A percentile compares a stretch with the other conserved stretches of the same genome.
Conservation (phyloP, 208 protist genomes). For the Leishmania mexicana region DNA sequence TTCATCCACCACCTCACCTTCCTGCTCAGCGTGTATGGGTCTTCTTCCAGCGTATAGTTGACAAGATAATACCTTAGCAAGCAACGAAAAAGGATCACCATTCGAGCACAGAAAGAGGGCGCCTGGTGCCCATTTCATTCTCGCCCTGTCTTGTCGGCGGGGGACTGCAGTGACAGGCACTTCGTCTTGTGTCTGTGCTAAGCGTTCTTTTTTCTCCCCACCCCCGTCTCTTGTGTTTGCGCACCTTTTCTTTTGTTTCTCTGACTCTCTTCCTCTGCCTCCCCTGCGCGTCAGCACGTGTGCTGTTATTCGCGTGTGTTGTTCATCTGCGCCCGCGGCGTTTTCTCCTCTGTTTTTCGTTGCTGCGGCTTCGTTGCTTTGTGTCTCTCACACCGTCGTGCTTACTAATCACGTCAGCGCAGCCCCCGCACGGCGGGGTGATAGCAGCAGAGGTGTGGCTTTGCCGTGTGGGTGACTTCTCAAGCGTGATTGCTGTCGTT, state of each 20-base stretch:
- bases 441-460: neutral
- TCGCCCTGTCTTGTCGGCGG: neutral
- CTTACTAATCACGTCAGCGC: neutral
- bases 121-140: neutral
- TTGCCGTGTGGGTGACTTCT: neutral
- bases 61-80: neutral
- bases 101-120: neutral
- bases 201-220: neutral
- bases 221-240: neutral
- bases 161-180: neutral
- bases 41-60: neutral
- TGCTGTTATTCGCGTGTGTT: neutral
- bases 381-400: neutral
- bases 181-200: neutral
- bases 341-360: neutral
- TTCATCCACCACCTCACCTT: neutral
- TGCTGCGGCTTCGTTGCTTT: neutral
- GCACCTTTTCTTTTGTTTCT: neutral
- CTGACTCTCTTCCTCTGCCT: neutral
- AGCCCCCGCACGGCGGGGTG: neutral
- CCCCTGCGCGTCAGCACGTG: neutral
- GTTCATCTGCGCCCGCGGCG: neutral
- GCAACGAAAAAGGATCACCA: neutral
- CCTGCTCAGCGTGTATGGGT: slow-evolving; percentile 3
- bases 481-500: neutral